A percentile compares a stretch with the other conserved stretches of the same genome.
Conservation (phyloP, 2,329 filamentous ascomycete species). For the Alternaria sp. region DNA sequence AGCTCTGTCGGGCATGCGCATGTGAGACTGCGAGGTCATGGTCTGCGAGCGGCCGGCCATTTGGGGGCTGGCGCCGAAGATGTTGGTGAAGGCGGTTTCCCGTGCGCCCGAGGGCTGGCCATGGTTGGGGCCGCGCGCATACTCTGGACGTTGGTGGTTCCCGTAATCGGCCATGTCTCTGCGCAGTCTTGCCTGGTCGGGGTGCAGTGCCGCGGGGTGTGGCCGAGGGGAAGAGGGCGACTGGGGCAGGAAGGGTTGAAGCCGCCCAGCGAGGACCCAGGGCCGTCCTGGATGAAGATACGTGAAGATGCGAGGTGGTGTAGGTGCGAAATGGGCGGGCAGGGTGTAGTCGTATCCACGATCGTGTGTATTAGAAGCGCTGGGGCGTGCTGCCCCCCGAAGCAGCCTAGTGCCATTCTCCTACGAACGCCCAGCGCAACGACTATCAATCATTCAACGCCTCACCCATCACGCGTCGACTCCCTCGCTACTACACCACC, state of each 20-base stretch:
- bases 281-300: slow-evolving; percentile 2
- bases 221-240: background rate
- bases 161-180: slow-evolving; percentile 68
- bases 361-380: slow-evolving; percentile 17
- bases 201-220: slow-evolving; percentile 15
- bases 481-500: background rate
- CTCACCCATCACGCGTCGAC: slow-evolving; percentile 6
- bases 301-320: background rate
- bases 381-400: slow-evolving; percentile 3
- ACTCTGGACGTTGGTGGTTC: slow-evolving; percentile 66
- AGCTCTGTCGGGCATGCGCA: slow-evolving; percentile 71
- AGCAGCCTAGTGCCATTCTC: background rate
- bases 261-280: slow-evolving; percentile 12
- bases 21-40: slow-evolving; percentile 81
- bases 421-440: slow-evolving; percentile 28
- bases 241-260: slow-evolving; percentile 8
- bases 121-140: slow-evolving; percentile 59
- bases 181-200: slow-evolving; percentile 17
- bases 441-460: slow-evolving; percentile 11
- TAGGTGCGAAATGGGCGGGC: slow-evolving; percentile 9
- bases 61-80: slow-evolving; percentile 86
- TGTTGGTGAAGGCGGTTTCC: slow-evolving; percentile 94
- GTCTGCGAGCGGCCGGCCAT: slow-evolving; percentile 85
- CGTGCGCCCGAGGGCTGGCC: slow-evolving; percentile 69
- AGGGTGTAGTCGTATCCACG: slow-evolving; percentile 10